These are phyloP conservation scores for Boletales sp. DNA, from an alignment of 768 basidiomycete genomes.

Conservation along the genomic window DNA sequence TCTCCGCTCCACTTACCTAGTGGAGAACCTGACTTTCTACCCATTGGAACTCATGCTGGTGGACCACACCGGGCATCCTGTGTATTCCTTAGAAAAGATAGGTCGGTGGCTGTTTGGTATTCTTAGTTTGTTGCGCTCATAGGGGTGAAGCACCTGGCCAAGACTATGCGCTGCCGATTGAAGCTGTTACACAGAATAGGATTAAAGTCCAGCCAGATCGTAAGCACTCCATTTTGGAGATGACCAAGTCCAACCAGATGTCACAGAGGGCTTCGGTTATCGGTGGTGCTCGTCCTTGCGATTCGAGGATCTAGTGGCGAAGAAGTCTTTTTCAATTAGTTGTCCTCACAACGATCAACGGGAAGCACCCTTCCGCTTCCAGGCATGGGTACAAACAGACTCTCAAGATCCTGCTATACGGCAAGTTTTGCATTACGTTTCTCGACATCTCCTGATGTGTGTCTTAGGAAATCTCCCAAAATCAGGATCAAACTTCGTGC, in stretches of 20 bases:
- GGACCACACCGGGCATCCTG: conserved; percentile 78
- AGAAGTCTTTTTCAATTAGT: conserved; percentile 68
- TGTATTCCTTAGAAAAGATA: conserved; percentile 80
- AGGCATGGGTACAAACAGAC: conserved; percentile 85
- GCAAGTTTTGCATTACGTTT: conserved; percentile 36
- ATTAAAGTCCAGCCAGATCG: conserved; percentile 91
- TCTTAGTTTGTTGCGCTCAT: conserved; percentile 42
- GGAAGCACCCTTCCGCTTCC: conserved; percentile 92
- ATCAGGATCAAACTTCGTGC: conserved; percentile 84
- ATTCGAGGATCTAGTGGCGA: conserved; percentile 82
- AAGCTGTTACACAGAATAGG: conserved; percentile 77
- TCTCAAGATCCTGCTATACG: conserved; percentile 48
- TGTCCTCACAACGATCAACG: conserved; percentile 78
- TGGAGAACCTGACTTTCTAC: conserved; percentile 89
- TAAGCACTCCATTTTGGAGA: conserved; percentile 37
- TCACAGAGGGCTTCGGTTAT: conserved; percentile 90
- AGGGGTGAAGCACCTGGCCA: conserved; percentile 78
- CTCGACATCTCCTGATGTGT: conserved; percentile 1
- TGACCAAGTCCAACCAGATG: conserved; percentile 1
- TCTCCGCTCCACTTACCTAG: conserved; percentile 85
- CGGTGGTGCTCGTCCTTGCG: conserved; percentile 86
- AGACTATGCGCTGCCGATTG: conserved; percentile 86
- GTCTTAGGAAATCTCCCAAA: conserved; percentile 73
- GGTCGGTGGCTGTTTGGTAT: conserved; percentile 36
- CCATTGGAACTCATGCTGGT: conserved; percentile 90